phyloP scores from a whole-genome alignment of 1,139 yeast species.

The Candida buenavistaensis region DNA sequence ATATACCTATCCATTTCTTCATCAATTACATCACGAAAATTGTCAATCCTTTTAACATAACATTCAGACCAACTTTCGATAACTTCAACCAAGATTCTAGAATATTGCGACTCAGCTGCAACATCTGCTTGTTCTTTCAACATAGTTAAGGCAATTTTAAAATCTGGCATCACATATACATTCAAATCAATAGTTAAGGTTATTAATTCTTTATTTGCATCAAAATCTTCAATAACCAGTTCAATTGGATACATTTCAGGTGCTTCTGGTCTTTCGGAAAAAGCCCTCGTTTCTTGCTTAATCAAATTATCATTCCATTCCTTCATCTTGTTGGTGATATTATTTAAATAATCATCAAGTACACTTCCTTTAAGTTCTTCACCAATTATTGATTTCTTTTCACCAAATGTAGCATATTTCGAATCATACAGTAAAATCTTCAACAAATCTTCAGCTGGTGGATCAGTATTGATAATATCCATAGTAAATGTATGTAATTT shows the following conservation, averaged over 20 bases:
- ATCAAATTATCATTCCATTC: slow-evolving; percentile 80
- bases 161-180: slow-evolving; percentile 61
- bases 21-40: slow-evolving; percentile 58
- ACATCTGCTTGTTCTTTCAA: slow-evolving; percentile 90
- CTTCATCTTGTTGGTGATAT: slow-evolving; percentile 68
- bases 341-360: slow-evolving; percentile 69
- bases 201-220: slow-evolving; percentile 56
- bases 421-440: slow-evolving; percentile 74
- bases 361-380: slow-evolving; percentile 62
- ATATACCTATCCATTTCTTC: slow-evolving; percentile 54
- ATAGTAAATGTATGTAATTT: slow-evolving; percentile 64
- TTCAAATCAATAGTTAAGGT: slow-evolving; percentile 65
- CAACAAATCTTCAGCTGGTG: slow-evolving; percentile 65
- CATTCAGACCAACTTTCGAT: slow-evolving; percentile 70
- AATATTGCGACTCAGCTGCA: slow-evolving; percentile 85
- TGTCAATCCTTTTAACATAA: slow-evolving; percentile 58
- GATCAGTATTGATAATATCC: slow-evolving; percentile 66
- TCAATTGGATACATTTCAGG: slow-evolving; percentile 59
- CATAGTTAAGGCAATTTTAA: slow-evolving; percentile 63
- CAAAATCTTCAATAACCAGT: slow-evolving; percentile 44
- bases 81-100: slow-evolving; percentile 80
- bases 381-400: slow-evolving; percentile 60
- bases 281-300: slow-evolving; percentile 61
- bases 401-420: slow-evolving; percentile 51
- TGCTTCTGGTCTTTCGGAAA: slow-evolving; percentile 61